A percentile compares a stretch with the other conserved stretches of the same genome.
Conservation (phyloP, 202 grass and related monocot genomes). For the Brachypodium distachyon region DNA sequence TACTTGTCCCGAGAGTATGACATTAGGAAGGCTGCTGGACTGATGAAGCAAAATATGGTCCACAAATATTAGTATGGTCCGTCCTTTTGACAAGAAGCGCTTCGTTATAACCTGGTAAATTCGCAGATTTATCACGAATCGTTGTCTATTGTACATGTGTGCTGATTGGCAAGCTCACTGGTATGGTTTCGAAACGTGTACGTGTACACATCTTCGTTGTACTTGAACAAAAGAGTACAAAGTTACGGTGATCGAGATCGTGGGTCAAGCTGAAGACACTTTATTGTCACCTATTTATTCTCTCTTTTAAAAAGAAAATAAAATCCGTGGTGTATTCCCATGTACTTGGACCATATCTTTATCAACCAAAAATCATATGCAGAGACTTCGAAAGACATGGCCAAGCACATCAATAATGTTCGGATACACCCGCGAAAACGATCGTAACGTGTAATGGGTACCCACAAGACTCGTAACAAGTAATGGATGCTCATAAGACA, state of each 20-base stretch:
- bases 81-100: too few relatives aligned
- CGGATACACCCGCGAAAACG: background rate
- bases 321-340: background rate
- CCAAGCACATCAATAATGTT: background rate
- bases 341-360: background rate
- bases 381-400: background rate
- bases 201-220: too few relatives aligned
- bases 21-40: background rate
- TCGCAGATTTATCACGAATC: background rate
- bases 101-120: too few relatives aligned
- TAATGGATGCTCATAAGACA: background rate
- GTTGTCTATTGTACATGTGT: too few relatives aligned
- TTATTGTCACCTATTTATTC: too few relatives aligned
- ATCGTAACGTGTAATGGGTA: background rate
- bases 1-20: background rate
- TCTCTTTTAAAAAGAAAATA: too few relatives aligned
- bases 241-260: background rate
- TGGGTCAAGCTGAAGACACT: background rate
- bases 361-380: background rate
- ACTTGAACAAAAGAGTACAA: too few relatives aligned
- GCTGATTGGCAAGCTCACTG: too few relatives aligned
- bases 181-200: too few relatives aligned
- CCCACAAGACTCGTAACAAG: background rate
- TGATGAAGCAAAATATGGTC: background rate
- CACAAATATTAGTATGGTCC: background rate